phyloP scores from a whole-genome alignment of 2,329 filamentous ascomycete genomes.

The Sclerotinia sclerotiorum region DNA sequence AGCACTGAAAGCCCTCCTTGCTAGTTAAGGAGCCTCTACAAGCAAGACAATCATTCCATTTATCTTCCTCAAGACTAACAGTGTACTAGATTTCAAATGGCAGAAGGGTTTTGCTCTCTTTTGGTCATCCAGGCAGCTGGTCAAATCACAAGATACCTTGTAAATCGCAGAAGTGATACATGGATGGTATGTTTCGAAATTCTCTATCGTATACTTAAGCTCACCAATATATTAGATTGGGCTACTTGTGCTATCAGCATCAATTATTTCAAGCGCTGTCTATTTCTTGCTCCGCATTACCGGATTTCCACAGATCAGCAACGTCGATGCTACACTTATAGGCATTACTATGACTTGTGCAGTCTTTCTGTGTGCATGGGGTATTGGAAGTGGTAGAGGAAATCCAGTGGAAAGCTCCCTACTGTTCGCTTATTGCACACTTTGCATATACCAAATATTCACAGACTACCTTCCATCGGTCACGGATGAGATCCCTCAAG shows the following conservation, averaged over 20 bases:
- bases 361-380: slow-evolving; percentile 89
- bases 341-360: slow-evolving; percentile 90
- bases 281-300: slow-evolving; percentile 97
- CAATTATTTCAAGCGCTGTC: slow-evolving; percentile 86
- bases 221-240: slow-evolving; percentile 62
- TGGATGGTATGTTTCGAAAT: slow-evolving; percentile 74
- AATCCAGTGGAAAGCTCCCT: slow-evolving; percentile 95
- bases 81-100: slow-evolving; percentile 68
- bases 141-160: slow-evolving; percentile 91
- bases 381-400: slow-evolving; percentile 88
- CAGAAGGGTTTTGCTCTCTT: slow-evolving; percentile 94
- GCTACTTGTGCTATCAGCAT: slow-evolving; percentile 82
- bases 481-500: slow-evolving; percentile 54
- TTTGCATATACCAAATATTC: slow-evolving; percentile 99
- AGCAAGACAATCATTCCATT: background rate
- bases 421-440: slow-evolving; percentile 94
- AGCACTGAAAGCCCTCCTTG: too few species aligned
- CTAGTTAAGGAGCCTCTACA: background rate
- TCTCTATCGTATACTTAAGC: slow-evolving; percentile 5
- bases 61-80: slow-evolving; percentile 8
- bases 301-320: slow-evolving; percentile 89
- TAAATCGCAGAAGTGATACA: slow-evolving; percentile 89
- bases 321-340: slow-evolving; percentile 88
- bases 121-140: slow-evolving; percentile 93
- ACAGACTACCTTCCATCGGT: slow-evolving; percentile 87